These are phyloP conservation scores for Fusarium floridanum DNA, from an alignment of 2,329 filamentous ascomycete species.

Conservation along the genomic window DNA sequence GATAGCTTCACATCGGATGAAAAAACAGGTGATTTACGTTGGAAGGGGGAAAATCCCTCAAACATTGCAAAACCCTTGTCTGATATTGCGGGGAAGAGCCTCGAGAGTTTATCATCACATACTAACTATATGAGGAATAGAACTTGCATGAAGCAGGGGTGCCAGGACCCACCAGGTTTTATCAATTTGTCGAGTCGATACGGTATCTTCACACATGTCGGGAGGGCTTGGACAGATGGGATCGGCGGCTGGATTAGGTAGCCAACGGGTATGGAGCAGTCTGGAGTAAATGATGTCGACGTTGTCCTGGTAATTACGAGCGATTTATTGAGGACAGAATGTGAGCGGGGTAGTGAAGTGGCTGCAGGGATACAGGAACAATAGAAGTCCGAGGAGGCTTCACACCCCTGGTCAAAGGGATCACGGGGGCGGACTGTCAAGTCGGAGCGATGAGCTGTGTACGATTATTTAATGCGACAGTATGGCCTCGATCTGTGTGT, in stretches of 20 bases:
- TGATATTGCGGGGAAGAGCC: no score
- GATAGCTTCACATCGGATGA: no score
- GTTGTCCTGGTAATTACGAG: not conserved
- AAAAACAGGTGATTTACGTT: no score
- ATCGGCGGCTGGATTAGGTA: not conserved
- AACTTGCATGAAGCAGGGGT: no score
- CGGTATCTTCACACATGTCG: not conserved
- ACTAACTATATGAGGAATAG: no score
- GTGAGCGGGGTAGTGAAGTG: not conserved
- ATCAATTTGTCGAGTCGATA: no score
- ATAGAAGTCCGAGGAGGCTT: not conserved
- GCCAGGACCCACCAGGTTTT: no score
- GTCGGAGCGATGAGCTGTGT: not conserved
- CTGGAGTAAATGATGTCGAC: not conserved
- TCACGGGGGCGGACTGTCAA: not conserved
- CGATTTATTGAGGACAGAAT: not conserved
- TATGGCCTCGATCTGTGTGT: not conserved
- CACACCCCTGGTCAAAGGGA: not conserved
- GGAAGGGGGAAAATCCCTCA: no score
- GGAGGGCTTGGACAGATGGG: not conserved
- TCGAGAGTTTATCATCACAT: no score
- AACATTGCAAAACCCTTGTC: no score
- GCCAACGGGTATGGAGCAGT: not conserved
- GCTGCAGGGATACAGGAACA: not conserved
- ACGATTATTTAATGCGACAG: not conserved